Evolutionary conservation across 495 filamentous ascomycete genomes (phyloP), one percentile per base, ranked within the genome.

Genomic region (Daldinia concentrica): DNA sequence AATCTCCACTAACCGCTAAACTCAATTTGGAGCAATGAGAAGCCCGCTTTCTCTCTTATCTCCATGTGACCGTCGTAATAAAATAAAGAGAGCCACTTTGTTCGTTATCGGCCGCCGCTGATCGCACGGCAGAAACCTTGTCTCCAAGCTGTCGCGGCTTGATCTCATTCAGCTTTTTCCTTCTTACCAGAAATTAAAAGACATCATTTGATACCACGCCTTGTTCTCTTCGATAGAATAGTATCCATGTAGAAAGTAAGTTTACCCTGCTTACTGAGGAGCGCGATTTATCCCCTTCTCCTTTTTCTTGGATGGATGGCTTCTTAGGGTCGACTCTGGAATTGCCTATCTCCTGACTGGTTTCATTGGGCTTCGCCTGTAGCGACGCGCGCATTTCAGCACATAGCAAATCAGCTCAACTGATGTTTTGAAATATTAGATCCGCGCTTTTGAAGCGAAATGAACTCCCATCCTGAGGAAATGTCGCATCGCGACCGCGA

Each of bases 401-500:
- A 52, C 34, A 27, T n/a, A 1, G 1, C 45, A 34, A 6, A 43
- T 37, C 14, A 71, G 51, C 22, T 32, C 17, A 14, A 54, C 64
- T 72, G 43, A 71, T 56, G 22, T 17, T 39, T n/a, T 41, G 8
- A 6, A 45, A 1, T 59, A n/a, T n/a, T 50, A 74, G 75, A 66
- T 64, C 58, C 22, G 50, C 50, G 58, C 29, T 27, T 32, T 30
- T 54, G 37, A 64, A 45, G 64, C 66, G 68, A 57, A 54, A 77
- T 77, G 75, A 77, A 77, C 58, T 72, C 75, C 48, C 75, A 76
- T 57, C 54, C 70, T 45, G 75, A 77, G 43, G 75, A 77, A 56
- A 70, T 75, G 64, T 77, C 73, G 69, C 70, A 76, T 32, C 72
- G 74, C 71, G 74, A 79, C 27, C 87, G 90, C 68, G 91, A 94